Conservation (phyloP, 805 yeast genomes). For the Zygoascus ofunaensis region DNA sequence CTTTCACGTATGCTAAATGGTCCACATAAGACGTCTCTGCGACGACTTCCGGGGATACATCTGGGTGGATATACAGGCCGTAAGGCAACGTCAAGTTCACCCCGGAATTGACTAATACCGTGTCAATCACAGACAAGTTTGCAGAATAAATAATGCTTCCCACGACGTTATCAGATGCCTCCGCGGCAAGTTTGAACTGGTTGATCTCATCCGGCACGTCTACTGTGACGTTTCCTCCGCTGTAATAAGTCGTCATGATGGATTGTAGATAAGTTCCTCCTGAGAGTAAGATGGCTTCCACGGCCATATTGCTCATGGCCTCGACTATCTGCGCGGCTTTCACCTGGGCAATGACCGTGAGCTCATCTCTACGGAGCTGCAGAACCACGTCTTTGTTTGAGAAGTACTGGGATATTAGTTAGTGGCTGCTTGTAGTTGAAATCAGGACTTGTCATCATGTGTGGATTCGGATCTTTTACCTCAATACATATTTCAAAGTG, state of each 20-base stretch:
- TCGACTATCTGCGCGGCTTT: slow-evolving; percentile 73
- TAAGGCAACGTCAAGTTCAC: neutral
- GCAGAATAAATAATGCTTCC: slow-evolving; percentile 15
- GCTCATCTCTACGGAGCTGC: slow-evolving; percentile 53
- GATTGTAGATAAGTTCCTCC: slow-evolving; percentile 48
- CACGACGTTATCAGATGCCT: slow-evolving; percentile 16
- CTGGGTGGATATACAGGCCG: neutral
- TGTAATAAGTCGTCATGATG: slow-evolving; percentile 43
- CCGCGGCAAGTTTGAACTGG: slow-evolving; percentile 16
- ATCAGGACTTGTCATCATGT: too few species aligned
- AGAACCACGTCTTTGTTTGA: slow-evolving; percentile 58
- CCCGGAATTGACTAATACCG: slow-evolving; percentile 3
- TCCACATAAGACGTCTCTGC: slow-evolving; percentile 2
- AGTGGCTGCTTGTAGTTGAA: slow-evolving; percentile 1
- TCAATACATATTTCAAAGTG: too few species aligned
- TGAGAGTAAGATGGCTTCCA: slow-evolving; percentile 57
- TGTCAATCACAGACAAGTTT: slow-evolving; percentile 2
- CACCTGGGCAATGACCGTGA: slow-evolving; percentile 69
- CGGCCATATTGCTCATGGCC: slow-evolving; percentile 49
- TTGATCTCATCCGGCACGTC: slow-evolving; percentile 4
- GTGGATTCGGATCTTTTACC: too few species aligned
- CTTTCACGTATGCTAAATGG: slow-evolving; percentile 13
- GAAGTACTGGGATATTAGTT: slow-evolving; percentile 26
- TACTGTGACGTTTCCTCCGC: slow-evolving; percentile 1
- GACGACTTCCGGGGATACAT: neutral